A percentile compares a stretch with the other conserved stretches of the same genome.
Evolutionary conservation across 306 rosid species (phyloP).

Genomic region (Leucaena leucocephala): DNA sequence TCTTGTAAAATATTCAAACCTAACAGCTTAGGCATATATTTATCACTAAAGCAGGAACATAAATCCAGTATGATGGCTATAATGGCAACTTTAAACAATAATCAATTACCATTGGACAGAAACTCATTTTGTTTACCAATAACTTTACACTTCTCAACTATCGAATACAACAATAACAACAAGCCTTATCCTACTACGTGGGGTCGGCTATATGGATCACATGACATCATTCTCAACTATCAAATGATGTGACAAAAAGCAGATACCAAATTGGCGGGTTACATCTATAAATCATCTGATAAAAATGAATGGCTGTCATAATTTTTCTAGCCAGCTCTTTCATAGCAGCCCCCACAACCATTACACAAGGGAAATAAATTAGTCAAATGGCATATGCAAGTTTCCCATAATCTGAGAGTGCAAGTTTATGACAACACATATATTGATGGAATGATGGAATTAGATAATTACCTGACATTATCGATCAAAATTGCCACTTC

Average conservation of each 20-base stretch:
- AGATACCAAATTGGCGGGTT: neutral
- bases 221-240: neutral
- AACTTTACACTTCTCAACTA: conserved; percentile 4
- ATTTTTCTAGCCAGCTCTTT: conserved; percentile 16
- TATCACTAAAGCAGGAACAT: conserved; percentile 22
- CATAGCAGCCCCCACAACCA: conserved; percentile 23
- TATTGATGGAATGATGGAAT: conserved; percentile 6
- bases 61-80: too few relatives aligned
- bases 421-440: neutral
- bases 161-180: too few relatives aligned
- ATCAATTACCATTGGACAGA: neutral
- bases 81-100: conserved; percentile 1
- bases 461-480: conserved; percentile 70
- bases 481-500: conserved; percentile 80
- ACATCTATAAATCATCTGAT: conserved; percentile 15
- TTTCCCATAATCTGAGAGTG: conserved; percentile 1
- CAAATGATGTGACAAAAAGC: conserved; percentile 12
- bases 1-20: neutral
- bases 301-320: conserved; percentile 12
- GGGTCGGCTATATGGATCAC: too few relatives aligned
- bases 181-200: too few relatives aligned
- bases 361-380: neutral
- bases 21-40: conserved; percentile 12
- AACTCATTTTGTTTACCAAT: neutral
- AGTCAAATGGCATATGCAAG: conserved; percentile 3